phyloP scores from a whole-genome alignment of 768 basidiomycete species.

The Xerocomus spinulosus region DNA sequence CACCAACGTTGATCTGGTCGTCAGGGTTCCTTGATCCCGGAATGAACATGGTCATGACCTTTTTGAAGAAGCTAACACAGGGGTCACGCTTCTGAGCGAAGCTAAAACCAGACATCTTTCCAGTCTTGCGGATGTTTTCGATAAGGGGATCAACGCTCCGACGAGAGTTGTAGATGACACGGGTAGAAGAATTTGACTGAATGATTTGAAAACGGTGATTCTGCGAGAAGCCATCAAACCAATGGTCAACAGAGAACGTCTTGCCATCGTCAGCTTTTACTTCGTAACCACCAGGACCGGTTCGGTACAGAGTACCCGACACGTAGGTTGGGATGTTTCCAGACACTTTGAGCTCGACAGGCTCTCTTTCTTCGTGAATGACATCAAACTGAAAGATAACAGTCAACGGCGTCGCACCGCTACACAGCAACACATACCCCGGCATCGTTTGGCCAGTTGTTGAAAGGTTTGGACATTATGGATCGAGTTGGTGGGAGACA shows the following conservation, averaged over 20 bases:
- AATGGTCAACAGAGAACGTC: conserved; percentile 31
- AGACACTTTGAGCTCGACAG: conserved; percentile 26
- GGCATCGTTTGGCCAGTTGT: conserved; percentile 29
- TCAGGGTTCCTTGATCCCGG: conserved; percentile 6
- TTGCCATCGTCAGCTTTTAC: conserved; percentile 18
- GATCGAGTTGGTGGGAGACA: not conserved
- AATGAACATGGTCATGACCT: conserved; percentile 29
- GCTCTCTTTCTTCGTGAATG: conserved; percentile 24
- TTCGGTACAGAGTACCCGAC: conserved; percentile 36
- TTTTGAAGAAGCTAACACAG: conserved; percentile 28
- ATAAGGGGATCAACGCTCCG: conserved; percentile 26
- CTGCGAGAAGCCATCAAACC: conserved; percentile 41
- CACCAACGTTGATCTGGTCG: conserved; percentile 21
- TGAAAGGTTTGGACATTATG: conserved; percentile 24
- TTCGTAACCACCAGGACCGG: conserved; percentile 35
- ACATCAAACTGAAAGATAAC: conserved; percentile 23
- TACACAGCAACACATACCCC: conserved; percentile 13
- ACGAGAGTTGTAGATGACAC: conserved; percentile 34
- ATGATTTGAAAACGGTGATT: conserved; percentile 39
- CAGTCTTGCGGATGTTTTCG: conserved; percentile 27
- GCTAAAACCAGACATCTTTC: conserved; percentile 11
- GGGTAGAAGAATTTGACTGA: conserved; percentile 17
- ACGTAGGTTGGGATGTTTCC: conserved; percentile 34
- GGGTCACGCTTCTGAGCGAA: conserved; percentile 33
- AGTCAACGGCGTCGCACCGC: not conserved